These are phyloP conservation scores for Rauvolfia tetraphylla DNA, from an alignment of 257 asterid species.

Conservation along the genomic window DNA sequence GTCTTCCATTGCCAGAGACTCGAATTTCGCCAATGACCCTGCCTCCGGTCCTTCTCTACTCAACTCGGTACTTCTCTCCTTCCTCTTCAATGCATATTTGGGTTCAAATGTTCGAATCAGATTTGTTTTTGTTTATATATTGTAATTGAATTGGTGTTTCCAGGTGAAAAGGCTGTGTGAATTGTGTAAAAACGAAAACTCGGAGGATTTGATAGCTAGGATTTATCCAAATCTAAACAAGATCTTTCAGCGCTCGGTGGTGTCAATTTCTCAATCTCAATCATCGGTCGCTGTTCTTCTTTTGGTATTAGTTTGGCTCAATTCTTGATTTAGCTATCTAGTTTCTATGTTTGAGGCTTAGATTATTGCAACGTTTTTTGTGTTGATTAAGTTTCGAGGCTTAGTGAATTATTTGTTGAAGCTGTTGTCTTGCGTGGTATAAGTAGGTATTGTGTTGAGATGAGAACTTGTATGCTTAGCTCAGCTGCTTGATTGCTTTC, in stretches of 20 bases:
- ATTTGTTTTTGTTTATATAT: slow-evolving; percentile 1
- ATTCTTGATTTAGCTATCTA: not conserved
- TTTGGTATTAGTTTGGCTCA: slow-evolving; percentile 42
- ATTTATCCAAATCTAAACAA: slow-evolving; percentile 78
- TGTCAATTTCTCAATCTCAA: slow-evolving; percentile 66
- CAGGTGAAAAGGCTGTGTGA: slow-evolving; percentile 68
- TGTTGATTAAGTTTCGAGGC: not conserved
- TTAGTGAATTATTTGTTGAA: not conserved
- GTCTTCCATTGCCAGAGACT: slow-evolving; percentile 70
- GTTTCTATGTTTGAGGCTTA: not conserved
- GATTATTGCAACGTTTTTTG: not conserved
- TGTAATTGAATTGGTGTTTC: slow-evolving; percentile 6
- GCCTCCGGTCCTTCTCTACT: slow-evolving; percentile 72
- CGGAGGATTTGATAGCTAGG: slow-evolving; percentile 80
- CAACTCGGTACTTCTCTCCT: slow-evolving; percentile 41
- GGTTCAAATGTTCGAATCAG: not conserved
- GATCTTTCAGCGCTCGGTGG: slow-evolving; percentile 72
- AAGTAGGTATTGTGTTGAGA: not conserved
- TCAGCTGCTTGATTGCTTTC: not conserved
- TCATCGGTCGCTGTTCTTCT: slow-evolving; percentile 71
- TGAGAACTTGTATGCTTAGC: not conserved
- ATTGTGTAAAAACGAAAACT: slow-evolving; percentile 66
- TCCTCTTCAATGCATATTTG: not conserved
- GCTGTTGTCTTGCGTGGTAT: not conserved
- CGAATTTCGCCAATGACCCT: slow-evolving; percentile 62